These are phyloP conservation scores for Alternaria alternata DNA, from an alignment of 2,329 filamentous ascomycete genomes.

Conservation along the genomic window DNA sequence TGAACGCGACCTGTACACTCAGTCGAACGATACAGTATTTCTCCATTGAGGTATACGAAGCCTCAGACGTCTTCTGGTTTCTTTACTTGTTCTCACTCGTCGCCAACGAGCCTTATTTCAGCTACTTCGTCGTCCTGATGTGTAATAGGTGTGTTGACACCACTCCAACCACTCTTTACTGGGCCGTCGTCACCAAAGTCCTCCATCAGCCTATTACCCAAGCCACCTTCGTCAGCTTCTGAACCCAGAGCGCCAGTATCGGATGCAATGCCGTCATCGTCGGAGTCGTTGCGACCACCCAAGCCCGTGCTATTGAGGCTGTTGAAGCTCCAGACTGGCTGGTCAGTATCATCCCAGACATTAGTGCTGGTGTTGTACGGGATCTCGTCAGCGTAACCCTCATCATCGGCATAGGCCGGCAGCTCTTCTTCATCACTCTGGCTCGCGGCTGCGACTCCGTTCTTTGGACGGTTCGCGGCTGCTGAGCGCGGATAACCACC, in stretches of 20 bases:
- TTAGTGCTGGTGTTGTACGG: constrained; percentile 11
- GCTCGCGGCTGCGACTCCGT: constrained; percentile 46
- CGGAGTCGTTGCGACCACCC: constrained; percentile 18
- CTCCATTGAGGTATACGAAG: background rate
- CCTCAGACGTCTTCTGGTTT: background rate
- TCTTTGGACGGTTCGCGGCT: constrained; percentile 46
- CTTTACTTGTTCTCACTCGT: background rate
- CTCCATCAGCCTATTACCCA: constrained; percentile 11
- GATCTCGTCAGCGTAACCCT: constrained; percentile 22
- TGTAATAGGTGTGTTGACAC: constrained; percentile 9
- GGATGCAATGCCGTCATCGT: constrained; percentile 11
- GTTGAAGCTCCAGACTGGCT: constrained; percentile 36
- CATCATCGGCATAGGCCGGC: constrained; percentile 36
- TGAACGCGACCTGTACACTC: background rate
- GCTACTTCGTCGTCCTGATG: constrained; percentile 16
- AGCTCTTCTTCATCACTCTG: constrained; percentile 34
- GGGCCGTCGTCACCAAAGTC: constrained; percentile 14
- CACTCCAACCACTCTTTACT: constrained; percentile 8
- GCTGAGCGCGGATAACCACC: constrained; percentile 45
- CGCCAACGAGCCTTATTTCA: constrained; percentile 13
- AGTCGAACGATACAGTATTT: background rate
- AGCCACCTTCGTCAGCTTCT: constrained; percentile 5
- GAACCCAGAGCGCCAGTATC: constrained; percentile 12
- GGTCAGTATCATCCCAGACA: constrained; percentile 16
- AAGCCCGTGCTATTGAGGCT: constrained; percentile 6